Evolutionary conservation across 768 basidiomycete genomes (phyloP).

Genomic region (Infundibulicybe gibba): DNA sequence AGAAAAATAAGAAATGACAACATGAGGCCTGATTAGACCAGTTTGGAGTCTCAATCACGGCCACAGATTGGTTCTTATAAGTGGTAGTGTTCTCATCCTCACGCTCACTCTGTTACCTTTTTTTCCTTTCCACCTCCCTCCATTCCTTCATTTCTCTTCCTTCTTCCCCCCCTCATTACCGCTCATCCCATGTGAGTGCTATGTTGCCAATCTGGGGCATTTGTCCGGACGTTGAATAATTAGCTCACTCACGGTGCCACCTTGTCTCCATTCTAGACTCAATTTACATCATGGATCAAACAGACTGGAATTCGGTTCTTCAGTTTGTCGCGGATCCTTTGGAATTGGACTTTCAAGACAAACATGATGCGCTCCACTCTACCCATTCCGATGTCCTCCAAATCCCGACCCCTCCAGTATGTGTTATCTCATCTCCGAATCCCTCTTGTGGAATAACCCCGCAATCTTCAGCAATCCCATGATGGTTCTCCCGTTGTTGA

Average conservation of each 20-base stretch:
- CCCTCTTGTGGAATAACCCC: not conserved
- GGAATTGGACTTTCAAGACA: constrained; percentile 35
- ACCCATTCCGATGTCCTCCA: constrained; percentile 11
- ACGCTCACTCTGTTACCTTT: too few species aligned
- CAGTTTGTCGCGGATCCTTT: constrained; percentile 53
- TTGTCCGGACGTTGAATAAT: constrained; percentile 1
- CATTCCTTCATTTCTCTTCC: too few species aligned
- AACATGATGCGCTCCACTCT: constrained; percentile 17
- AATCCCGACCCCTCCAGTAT: constrained; percentile 64
- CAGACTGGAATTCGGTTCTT: constrained; percentile 61
- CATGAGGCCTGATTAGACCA: too few species aligned
- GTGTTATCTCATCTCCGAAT: constrained; percentile 12
- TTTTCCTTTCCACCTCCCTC: too few species aligned
- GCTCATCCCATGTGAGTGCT: not conserved
- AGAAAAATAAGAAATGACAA: too few species aligned
- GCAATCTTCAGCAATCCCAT: constrained; percentile 33
- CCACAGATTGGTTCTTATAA: too few species aligned
- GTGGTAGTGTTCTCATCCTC: too few species aligned
- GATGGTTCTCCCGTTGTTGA: constrained; percentile 41
- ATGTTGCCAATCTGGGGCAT: constrained; percentile 10
- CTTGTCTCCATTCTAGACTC: constrained; percentile 11
- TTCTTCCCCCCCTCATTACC: too few species aligned
- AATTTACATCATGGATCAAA: constrained; percentile 31
- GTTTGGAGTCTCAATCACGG: too few species aligned
- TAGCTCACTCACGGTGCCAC: not conserved